Percentiles rank a stretch among this genome's conserved stretches.
These are phyloP conservation scores for Halocafeteria seosinensis DNA, from an alignment of 108 stramenopile species.

Conservation along the genomic window DNA sequence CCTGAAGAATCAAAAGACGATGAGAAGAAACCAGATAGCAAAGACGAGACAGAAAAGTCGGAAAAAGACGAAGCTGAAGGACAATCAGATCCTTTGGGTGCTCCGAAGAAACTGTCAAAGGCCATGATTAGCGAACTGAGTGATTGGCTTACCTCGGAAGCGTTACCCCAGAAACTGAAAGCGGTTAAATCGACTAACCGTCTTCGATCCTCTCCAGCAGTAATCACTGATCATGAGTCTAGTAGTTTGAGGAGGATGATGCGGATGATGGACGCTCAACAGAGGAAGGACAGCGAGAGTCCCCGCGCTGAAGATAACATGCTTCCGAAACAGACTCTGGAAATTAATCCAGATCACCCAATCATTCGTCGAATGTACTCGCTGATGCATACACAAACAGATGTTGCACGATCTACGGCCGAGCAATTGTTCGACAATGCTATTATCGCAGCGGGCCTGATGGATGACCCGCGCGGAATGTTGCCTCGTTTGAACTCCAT, in stretches of 20 bases:
- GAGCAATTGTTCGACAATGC: slow-evolving; percentile 93
- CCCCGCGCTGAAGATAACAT: slow-evolving; percentile 31
- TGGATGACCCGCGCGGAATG: slow-evolving; percentile 85
- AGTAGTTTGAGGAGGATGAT: slow-evolving; percentile 86
- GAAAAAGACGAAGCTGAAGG: background rate
- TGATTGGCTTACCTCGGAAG: slow-evolving; percentile 52
- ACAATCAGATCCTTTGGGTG: slow-evolving; percentile 15
- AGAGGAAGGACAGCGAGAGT: slow-evolving; percentile 38
- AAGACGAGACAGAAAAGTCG: background rate
- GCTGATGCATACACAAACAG: slow-evolving; percentile 32
- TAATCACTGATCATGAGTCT: slow-evolving; percentile 88
- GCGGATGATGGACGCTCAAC: slow-evolving; percentile 76
- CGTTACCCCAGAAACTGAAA: slow-evolving; percentile 49
- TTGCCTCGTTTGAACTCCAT: slow-evolving; percentile 58
- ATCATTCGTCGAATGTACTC: slow-evolving; percentile 57
- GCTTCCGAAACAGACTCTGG: slow-evolving; percentile 77
- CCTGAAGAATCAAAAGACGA: slow-evolving; percentile 37
- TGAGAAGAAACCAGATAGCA: slow-evolving; percentile 21
- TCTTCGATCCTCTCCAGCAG: slow-evolving; percentile 71
- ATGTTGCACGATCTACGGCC: slow-evolving; percentile 35
- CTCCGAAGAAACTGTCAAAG: slow-evolving; percentile 25
- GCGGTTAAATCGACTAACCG: slow-evolving; percentile 61
- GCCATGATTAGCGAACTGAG: slow-evolving; percentile 60
- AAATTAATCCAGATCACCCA: slow-evolving; percentile 86
- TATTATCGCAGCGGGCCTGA: slow-evolving; percentile 77